Base-by-base conservation (phyloP, 176 grass and related monocot species). In the Musa schizocarpa region DNA sequence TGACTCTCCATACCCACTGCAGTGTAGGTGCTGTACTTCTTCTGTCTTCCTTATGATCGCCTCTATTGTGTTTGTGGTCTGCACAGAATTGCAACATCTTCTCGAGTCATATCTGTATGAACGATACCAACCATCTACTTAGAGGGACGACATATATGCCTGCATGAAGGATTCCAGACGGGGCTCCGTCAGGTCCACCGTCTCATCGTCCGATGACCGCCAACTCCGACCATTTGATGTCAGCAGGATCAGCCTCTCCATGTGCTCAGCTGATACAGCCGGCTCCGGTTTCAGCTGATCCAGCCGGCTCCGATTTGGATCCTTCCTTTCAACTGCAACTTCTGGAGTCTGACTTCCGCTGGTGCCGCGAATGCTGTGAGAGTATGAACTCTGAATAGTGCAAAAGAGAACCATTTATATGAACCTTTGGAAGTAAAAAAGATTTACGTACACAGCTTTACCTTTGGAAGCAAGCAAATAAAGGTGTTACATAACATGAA, bases 131-230 rank as follows among this genome's bases (percentile, higher is more conserved):
- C 34, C 34, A 43, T 43, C 34, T 43, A 68, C 13, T 69, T 43
- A 69, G 25, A 58, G 1, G 1, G 73, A 75, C 8, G 9, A 9
- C 43, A 51, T 50, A 24, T 78, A 80, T 48, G 68, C 80, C 77
- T 89, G 81, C 63, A 74, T 88, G 81, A 96, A 96, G 22, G 81
- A 78, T 61, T 93, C 95, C 51, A 98, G 52, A 69, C 95, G 82
- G 3, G 90, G 95, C 81, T 98, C 88, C 9, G 80, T 91, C 75
- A 98, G 79, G 76, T 98, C 95, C 61, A 98, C 90, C 13, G 63
- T 76, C 85, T 83, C 88, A 16, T 87, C 87, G 20, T 89, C 84
- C 7, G 84, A 77, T n/a, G 75, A 84, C 21, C 74, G 85, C 78
- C 84, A 78, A 68, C 64, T 80, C 50, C 75, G 71, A 0, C 58